Evolutionary conservation across 305 asterid species (phyloP).

Genomic region (Fraxinus xanthoxyloides): DNA sequence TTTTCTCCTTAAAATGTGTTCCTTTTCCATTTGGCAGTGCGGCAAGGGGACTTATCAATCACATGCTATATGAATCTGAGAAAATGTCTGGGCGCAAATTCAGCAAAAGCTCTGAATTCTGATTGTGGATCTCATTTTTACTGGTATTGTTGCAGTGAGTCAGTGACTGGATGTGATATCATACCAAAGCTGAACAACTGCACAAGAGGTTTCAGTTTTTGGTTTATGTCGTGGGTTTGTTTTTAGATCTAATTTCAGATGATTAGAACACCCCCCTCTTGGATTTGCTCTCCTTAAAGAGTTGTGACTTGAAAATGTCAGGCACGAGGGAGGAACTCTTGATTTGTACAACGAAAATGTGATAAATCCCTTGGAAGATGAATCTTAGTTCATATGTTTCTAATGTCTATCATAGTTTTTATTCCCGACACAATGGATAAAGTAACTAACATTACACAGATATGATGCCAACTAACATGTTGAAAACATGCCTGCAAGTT

Average conservation of each 20-base stretch:
- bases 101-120: slow-evolving; percentile 39
- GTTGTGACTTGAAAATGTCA: not conserved
- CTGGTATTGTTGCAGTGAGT: not conserved
- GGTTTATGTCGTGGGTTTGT: not conserved
- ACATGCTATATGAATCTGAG: slow-evolving; percentile 75
- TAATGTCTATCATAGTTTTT: not conserved
- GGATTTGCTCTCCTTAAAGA: not conserved
- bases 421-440: not conserved
- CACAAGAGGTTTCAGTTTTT: not conserved
- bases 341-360: not conserved
- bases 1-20: not conserved
- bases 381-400: not conserved
- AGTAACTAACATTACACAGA: not conserved
- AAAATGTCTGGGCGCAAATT: slow-evolving; percentile 61
- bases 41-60: slow-evolving; percentile 82
- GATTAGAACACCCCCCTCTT: not conserved
- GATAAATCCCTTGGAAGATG: not conserved
- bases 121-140: not conserved
- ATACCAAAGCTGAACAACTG: not conserved
- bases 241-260: not conserved
- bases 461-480: not conserved
- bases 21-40: slow-evolving; percentile 50
- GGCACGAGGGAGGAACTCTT: not conserved
- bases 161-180: not conserved
- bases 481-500: not conserved